phyloP scores from a whole-genome alignment of 345 rosid species.

The Populus deltoides region DNA sequence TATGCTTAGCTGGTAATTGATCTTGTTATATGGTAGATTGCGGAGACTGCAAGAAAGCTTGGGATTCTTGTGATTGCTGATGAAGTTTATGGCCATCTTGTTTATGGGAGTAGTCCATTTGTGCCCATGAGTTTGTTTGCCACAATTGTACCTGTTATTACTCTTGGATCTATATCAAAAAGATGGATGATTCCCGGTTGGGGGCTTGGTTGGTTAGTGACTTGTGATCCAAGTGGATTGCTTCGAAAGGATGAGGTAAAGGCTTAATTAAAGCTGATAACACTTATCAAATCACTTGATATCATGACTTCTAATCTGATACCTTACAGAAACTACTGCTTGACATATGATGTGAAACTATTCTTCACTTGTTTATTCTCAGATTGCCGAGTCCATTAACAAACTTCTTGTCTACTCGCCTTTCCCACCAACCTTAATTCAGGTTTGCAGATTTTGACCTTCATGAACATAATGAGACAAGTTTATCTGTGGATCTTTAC shows the following conservation, averaged over 20 bases:
- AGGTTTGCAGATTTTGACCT: neutral
- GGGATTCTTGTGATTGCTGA: slow-evolving; percentile 66
- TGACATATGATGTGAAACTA: neutral
- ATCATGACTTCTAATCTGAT: neutral
- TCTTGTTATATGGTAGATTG: slow-evolving; percentile 27
- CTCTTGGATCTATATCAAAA: slow-evolving; percentile 68
- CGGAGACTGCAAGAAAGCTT: slow-evolving; percentile 59
- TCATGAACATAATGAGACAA: neutral
- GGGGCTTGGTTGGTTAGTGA: slow-evolving; percentile 71
- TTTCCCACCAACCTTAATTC: neutral
- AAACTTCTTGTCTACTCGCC: neutral
- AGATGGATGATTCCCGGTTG: slow-evolving; percentile 84
- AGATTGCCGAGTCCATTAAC: neutral
- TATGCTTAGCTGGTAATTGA: neutral
- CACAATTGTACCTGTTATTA: slow-evolving; percentile 54
- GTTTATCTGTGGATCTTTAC: neutral
- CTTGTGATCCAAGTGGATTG: slow-evolving; percentile 54
- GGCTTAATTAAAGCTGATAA: neutral
- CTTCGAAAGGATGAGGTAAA: slow-evolving; percentile 12
- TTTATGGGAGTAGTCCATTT: slow-evolving; percentile 52
- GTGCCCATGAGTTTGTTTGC: slow-evolving; percentile 69
- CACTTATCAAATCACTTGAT: neutral
- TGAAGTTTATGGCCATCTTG: slow-evolving; percentile 34
- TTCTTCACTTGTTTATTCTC: neutral
- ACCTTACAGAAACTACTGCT: neutral